Evolutionary conservation across 306 rosid species (phyloP).

Genomic region (Psophocarpus tetragonolobus): DNA sequence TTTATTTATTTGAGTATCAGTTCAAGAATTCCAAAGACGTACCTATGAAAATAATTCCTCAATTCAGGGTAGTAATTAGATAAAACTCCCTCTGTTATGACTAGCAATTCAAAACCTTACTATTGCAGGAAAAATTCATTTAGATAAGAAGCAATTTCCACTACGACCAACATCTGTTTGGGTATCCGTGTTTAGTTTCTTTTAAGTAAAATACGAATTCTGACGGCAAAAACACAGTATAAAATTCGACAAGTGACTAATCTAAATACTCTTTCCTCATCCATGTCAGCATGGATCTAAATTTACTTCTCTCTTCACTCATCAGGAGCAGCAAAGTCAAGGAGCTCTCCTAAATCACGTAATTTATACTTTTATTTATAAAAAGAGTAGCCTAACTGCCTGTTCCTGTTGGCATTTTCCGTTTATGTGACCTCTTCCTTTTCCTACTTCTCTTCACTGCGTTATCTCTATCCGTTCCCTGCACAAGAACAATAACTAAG

Average conservation of each 20-base stretch:
- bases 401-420: not conserved
- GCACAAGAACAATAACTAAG: not conserved
- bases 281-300: slow-evolving; percentile 16
- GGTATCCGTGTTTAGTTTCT: not conserved
- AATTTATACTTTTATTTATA: not conserved
- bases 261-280: not conserved
- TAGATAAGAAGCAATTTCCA: not conserved
- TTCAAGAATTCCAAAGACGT: not conserved
- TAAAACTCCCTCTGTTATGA: too few relatives aligned
- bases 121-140: not conserved
- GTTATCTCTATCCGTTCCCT: slow-evolving; percentile 37
- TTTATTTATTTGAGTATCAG: not conserved
- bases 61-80: not conserved
- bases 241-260: not conserved
- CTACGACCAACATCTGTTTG: not conserved
- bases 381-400: slow-evolving; percentile 19
- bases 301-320: slow-evolving; percentile 16
- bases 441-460: slow-evolving; percentile 45
- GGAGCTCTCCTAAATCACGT: not conserved
- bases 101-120: not conserved
- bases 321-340: not conserved
- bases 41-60: not conserved
- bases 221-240: not conserved
- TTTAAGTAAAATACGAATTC: not conserved
- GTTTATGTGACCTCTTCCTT: slow-evolving; percentile 45